Conservation (phyloP, 2,329 filamentous ascomycete genomes). For the Aspergillus melleus region DNA sequence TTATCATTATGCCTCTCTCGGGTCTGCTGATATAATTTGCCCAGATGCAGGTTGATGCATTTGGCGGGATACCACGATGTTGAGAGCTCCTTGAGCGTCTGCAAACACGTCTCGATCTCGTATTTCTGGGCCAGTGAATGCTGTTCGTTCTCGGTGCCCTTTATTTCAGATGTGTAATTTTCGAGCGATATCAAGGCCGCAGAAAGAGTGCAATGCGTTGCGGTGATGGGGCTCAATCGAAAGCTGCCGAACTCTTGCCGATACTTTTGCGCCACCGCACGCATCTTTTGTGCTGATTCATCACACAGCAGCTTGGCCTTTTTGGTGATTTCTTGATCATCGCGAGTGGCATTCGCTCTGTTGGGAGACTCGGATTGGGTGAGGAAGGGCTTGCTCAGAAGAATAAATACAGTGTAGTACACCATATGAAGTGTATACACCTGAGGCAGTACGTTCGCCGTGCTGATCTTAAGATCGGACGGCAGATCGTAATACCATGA, state of each 20-base stretch:
- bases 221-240: conserved; percentile 34
- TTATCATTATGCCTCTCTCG: background rate
- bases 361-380: background rate
- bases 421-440: background rate
- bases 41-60: background rate
- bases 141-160: background rate
- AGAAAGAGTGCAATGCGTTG: conserved; percentile 38
- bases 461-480: background rate
- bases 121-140: background rate
- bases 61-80: background rate
- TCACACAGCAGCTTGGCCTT: background rate
- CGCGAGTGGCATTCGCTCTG: too few relatives aligned
- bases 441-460: background rate
- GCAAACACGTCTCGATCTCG: background rate
- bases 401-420: background rate
- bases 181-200: conserved; percentile 26
- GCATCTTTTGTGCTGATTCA: conserved; percentile 26
- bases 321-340: background rate
- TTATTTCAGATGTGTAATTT: background rate
- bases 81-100: background rate
- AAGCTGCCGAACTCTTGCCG: conserved; percentile 36
- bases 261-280: conserved; percentile 31
- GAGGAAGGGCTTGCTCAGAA: background rate
- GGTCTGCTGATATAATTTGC: background rate
- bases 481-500: background rate